Conservation (phyloP, 345 rosid genomes). For the Citropsis articulata region DNA sequence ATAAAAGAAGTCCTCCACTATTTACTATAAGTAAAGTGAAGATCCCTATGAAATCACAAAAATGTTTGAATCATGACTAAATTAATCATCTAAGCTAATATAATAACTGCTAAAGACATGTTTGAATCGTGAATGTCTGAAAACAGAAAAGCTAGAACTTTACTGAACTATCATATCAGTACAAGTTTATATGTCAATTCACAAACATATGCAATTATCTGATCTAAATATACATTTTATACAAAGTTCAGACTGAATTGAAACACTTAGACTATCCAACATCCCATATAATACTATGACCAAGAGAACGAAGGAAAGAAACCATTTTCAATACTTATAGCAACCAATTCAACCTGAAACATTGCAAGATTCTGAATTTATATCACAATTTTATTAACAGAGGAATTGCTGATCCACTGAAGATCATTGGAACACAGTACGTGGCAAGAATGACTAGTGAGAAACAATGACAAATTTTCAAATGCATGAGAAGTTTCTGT, state of each 20-base stretch:
- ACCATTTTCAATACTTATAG: neutral
- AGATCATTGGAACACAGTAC: constrained; percentile 10
- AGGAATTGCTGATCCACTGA: constrained; percentile 2
- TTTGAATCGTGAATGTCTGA: neutral
- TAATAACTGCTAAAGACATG: neutral
- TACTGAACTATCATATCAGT: neutral
- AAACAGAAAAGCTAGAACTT: neutral
- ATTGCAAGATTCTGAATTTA: constrained; percentile 1
- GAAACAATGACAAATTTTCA: constrained; percentile 25
- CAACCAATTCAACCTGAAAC: constrained; percentile 1
- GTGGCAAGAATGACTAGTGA: constrained; percentile 14
- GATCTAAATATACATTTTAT: neutral
- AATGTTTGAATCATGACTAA: too few relatives aligned
- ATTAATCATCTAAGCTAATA: neutral
- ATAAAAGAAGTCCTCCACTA: neutral
- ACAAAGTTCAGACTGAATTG: neutral
- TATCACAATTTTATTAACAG: constrained; percentile 21
- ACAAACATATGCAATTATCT: neutral
- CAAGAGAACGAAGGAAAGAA: neutral
- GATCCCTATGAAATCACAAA: neutral
- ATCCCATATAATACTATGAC: neutral
- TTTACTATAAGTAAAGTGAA: neutral
- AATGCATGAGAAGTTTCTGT: constrained; percentile 13
- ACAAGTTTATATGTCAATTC: neutral
- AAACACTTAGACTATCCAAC: too few relatives aligned